Evolutionary conservation across 1,284 basidiomycete genomes (phyloP), one percentile per base, ranked within the genome.

Genomic region (Pulchroboletus neoregius): DNA sequence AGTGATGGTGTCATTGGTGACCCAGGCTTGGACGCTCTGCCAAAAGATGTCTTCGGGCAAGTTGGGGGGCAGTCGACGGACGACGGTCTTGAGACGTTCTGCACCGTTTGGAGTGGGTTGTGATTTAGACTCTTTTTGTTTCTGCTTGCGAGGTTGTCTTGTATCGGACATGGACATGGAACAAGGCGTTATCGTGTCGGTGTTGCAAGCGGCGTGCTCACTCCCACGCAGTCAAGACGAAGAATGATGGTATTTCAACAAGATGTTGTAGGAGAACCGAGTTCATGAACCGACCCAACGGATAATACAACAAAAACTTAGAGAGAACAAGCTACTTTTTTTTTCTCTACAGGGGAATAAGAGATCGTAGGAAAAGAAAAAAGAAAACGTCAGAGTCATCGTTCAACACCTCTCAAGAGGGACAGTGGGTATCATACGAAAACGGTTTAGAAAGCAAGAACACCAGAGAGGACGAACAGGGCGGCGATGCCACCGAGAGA

Each of bases 31-130:
- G 4, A 95, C 91, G 51, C 87, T 91, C 57, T 87, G 80, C 95
- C 95, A 98, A 68, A 99, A 98, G 42, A 95, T 71, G 1, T 84
- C 81, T 60, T 94, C 93, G 2, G 95, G 94, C 1, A 99, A 72
- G 57, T 93, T 94, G 8, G 94, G 88, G 1, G 95, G 95, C 6
- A 98, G 74, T 20, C 92, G 73, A 26, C 94, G 83, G 18, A 98
- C 84, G 54, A 97, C 79, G 20, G 87, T 85, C 75, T 98, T 98
- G 61, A 94, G 76, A 10, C 89, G 80, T 52, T 86, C 82, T 3
- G 57, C 42, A 27, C 49, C 61, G 32, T 32, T 53, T 0, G 32
- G 46, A 0, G 36, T 15, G 2, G 42, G 46, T 1, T 54, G 48
- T 0, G 43, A 39, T 26, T 26, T 60, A 13, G 22, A 2, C 13